Evolutionary conservation across 768 basidiomycete species (phyloP), one percentile per base, ranked within the genome.

Genomic region (Strobilomyces dryophilus): DNA sequence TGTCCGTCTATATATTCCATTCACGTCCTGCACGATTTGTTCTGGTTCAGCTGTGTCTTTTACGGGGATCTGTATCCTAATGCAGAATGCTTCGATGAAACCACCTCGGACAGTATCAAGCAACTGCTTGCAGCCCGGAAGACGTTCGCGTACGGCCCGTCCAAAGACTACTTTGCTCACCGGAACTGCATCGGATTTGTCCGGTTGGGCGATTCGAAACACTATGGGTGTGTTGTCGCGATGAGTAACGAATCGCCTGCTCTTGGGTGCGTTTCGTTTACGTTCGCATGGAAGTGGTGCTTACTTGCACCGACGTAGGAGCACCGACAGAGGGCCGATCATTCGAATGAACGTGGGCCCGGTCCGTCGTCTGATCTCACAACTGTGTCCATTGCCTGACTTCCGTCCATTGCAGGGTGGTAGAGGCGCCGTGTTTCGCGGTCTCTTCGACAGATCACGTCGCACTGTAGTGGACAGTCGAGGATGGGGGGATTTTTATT

Each of bases 31-130:
- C 17, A 1, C 31, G 47, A 17, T 24, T 39, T 24, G 34, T 46
- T 29, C 47, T 1, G 34, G 45, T 53, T 29, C 49, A 92, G 90
- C 37, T 93, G 90, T 59, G 82, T 91, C n/a, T 93, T 92, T 67
- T 92, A 91, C 56, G 90, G 89, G 7, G 90, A 92, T 66, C 62
- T 92, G 15, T 90, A 89, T 61, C 85, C 83, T 0, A 87, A 89
- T 60, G 59, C 70, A 39, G 85, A 87, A 66, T 83, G 84, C 55
- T 88, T 82, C 62, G 76, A 84, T 56, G 76, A 76, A 54, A 64
- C 66, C 15, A 75, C 77, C 8, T 76, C 85, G 9, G 65, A 63
- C 31, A 79, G 79, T 42, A 73, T 92, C 45, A 73, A 62, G 43
- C 61, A 74, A 21, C 69, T 93, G 43, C 78, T 92, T 18, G 66